Base-by-base conservation (phyloP, 352 stramenopile species). In the Pythium pyrilobum region DNA sequence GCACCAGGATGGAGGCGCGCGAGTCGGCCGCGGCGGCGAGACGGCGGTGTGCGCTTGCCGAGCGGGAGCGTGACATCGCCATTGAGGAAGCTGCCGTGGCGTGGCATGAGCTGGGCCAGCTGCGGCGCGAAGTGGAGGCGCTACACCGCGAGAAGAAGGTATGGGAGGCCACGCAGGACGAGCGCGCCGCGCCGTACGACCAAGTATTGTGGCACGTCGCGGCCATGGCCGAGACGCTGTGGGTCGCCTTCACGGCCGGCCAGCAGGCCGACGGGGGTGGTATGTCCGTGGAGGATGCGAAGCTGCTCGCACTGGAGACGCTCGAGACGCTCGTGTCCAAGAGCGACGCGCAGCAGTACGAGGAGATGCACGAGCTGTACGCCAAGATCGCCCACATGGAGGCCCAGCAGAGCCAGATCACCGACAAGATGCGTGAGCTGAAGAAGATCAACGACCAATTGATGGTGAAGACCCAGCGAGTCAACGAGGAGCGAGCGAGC, bases 291-390 rank as follows among this genome's bases (percentile, higher is more conserved):
- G 50, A 51, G 11, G 21, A 61, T 9, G 45, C 64, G 15, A 54
- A 56, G 16, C 18, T 61, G 1, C 62, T 50, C 2, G 62, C 55
- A 0, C 51, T 74, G 4, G 54, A 70, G 23, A 36, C 48, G 16
- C 46, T 69, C 23, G 49, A 58, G 31, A 24, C 46, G 18, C n/a
- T 68, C 29, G 34, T 55, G 4, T 28, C 49, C 24, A 60, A 52
- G 45, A 20, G 34, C 37, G 62, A 71, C 18, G 27, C 16, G 33
- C 37, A 62, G 16, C 20, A 66, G 42, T 69, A 69, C 42, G 58
- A 69, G 38, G 62, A 74, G 33, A 58, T 74, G 51, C 66, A 74
- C 31, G 45, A 44, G 12, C 38, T 74, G 38, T 71, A 71, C 32
- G 53, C 58, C 0, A 49, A 59, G 23, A 62, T 62, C 24, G 41